Percentiles rank a stretch among this genome's conserved stretches.
These are phyloP conservation scores for Biscogniauxia sp. DNA, from an alignment of 2,329 filamentous ascomycete species.

Conservation along the genomic window DNA sequence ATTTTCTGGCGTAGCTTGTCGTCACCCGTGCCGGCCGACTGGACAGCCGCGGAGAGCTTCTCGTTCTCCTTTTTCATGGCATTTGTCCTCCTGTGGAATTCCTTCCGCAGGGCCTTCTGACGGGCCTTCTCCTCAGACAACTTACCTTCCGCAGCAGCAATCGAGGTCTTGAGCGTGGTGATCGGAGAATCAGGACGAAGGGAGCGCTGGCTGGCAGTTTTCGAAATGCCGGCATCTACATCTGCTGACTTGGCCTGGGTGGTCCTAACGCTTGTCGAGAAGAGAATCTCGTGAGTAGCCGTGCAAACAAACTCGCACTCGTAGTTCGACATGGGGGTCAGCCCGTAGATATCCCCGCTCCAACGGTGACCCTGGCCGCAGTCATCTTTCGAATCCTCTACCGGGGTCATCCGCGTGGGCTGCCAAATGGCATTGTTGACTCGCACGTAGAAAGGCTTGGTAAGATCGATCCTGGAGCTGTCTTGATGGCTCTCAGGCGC, in stretches of 20 bases:
- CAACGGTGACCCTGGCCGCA: constrained; percentile 52
- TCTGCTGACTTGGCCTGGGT: constrained; percentile 48
- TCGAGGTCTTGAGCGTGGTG: constrained; percentile 74
- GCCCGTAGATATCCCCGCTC: constrained; percentile 68
- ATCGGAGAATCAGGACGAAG: constrained; percentile 73
- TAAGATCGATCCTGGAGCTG: constrained; percentile 57
- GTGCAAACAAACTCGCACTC: constrained; percentile 75
- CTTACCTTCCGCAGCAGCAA: constrained; percentile 68
- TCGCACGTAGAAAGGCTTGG: constrained; percentile 75
- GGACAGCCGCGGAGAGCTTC: constrained; percentile 61
- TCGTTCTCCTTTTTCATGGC: constrained; percentile 72
- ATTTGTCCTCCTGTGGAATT: constrained; percentile 69
- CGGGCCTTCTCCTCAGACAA: constrained; percentile 66
- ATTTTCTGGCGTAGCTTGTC: constrained; percentile 74
- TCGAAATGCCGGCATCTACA: constrained; percentile 32
- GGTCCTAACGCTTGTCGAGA: constrained; percentile 70
- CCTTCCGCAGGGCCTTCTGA: constrained; percentile 69
- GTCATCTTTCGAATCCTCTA: constrained; percentile 37
- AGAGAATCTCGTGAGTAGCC: constrained; percentile 62
- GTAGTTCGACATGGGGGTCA: constrained; percentile 73
- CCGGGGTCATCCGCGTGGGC: constrained; percentile 66
- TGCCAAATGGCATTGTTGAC: constrained; percentile 80
- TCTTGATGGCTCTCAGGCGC: constrained; percentile 37
- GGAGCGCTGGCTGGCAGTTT: constrained; percentile 52
- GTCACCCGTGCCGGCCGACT: constrained; percentile 69